Evolutionary conservation across 495 filamentous ascomycete species (phyloP), one percentile per base, ranked within the genome.

Genomic region (Talaromyces trachyspermus): DNA sequence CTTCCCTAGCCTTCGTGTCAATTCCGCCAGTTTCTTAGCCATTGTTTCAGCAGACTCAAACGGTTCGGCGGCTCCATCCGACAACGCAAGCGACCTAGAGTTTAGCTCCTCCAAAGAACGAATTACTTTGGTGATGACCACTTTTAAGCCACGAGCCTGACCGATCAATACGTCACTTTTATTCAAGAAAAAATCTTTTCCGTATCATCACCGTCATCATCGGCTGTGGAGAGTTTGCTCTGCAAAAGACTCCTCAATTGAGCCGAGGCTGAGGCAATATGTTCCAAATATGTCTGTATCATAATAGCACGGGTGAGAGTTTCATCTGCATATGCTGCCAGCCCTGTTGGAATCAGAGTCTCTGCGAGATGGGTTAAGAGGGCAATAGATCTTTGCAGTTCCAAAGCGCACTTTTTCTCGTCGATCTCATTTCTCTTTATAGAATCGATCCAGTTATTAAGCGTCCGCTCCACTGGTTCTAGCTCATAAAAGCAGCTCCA

Each of bases 401-500:
- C 89, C 5, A 76, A 74, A 2, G 80, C 82, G 57, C 89, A 86
- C 44, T 88, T 83, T 55, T 83, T 80, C 66, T 85, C 81, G 57
- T 89, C 87, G n/a, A 97, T 61, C 46, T 96, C 90, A 53, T 95
- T 89, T 42, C 80, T 80, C 50, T 86, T 81, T 40, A 95, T 57
- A 2, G 74, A 76, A 32, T 96, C 89, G 51, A 97, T 83, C 83
- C 90, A 96, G 23, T 78, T 79, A 55, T 95, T 94, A 30, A 97
- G 64, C 1, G 87, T 86, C 27, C 88, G 74, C 64, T 98, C 92
- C 11, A 97, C 89, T 2, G 91, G 90, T 59, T 95, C 89, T 51
- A 97, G 72, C 57, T 97, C 92, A 54, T 90, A 88, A 91, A 60
- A 5, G 89, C 84, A 23, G 76, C 81, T 53, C 87, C 84, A 52